Percentiles rank a stretch among this genome's conserved stretches.
phyloP scores from a whole-genome alignment of 306 rosid species.

The Alnus glutinosa region DNA sequence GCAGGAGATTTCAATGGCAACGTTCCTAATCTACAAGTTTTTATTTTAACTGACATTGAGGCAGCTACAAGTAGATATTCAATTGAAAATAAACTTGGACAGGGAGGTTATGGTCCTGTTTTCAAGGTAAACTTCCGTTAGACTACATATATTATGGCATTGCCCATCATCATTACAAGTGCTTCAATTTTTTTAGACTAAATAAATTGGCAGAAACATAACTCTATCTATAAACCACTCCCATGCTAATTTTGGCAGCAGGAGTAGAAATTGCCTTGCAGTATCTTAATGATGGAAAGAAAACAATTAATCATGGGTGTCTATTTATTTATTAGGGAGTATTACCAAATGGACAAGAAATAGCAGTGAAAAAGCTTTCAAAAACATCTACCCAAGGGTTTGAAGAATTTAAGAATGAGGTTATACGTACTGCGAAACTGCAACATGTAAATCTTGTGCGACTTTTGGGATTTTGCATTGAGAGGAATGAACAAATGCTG shows the following conservation, averaged over 20 bases:
- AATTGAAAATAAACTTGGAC: constrained; percentile 42
- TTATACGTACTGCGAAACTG: constrained; percentile 42
- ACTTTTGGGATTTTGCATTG: constrained; percentile 39
- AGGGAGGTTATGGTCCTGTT: constrained; percentile 54
- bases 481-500: constrained; percentile 43
- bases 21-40: constrained; percentile 33
- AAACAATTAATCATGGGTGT: not conserved
- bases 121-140: constrained; percentile 37
- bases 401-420: constrained; percentile 54
- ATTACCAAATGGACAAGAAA: constrained; percentile 33
- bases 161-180: not conserved
- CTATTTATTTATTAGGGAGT: constrained; percentile 20
- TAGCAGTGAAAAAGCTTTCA: constrained; percentile 52
- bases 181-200: not conserved
- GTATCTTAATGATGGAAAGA: not conserved
- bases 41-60: constrained; percentile 35
- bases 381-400: constrained; percentile 46
- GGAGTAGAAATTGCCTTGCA: not conserved
- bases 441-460: constrained; percentile 53
- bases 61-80: constrained; percentile 46
- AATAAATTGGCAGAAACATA: not conserved
- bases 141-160: not conserved
- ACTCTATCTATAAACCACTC: not conserved
- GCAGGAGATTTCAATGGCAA: constrained; percentile 14
- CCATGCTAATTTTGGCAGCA: not conserved